phyloP scores from a whole-genome alignment of 2,329 filamentous ascomycete genomes.

The Cercospora brassicicola region DNA sequence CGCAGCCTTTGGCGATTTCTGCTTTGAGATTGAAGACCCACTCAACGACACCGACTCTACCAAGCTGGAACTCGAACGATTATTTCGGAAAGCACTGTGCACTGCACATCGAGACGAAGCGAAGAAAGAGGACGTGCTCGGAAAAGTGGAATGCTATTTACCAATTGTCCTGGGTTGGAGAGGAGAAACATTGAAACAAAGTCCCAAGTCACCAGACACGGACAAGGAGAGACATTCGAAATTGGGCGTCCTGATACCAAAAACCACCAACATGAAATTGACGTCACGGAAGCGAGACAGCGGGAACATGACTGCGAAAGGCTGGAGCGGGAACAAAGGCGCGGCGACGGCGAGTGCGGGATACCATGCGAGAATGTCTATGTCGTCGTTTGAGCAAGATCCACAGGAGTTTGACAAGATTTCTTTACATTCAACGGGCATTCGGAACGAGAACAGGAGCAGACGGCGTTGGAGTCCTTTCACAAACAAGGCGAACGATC shows the following conservation, averaged over 20 bases:
- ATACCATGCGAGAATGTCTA: constrained; percentile 12
- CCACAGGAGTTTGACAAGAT: constrained; percentile 4
- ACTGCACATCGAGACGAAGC: background rate
- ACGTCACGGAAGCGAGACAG: constrained; percentile 7
- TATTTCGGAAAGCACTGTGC: constrained; percentile 9
- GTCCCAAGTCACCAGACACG: background rate
- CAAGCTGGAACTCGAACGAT: background rate
- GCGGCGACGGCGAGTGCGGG: background rate
- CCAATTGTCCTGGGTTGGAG: constrained; percentile 4
- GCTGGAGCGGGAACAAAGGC: background rate
- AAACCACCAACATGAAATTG: background rate
- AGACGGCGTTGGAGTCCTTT: background rate
- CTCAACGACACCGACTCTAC: constrained; percentile 2
- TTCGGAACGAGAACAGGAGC: constrained; percentile 8
- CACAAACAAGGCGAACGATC: background rate
- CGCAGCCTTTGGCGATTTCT: constrained; percentile 5
- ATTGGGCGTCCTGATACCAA: constrained; percentile 3
- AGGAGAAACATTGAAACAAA: background rate
- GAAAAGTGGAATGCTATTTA: constrained; percentile 5
- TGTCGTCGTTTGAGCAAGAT: constrained; percentile 3
- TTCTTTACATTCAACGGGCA: constrained; percentile 6
- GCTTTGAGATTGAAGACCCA: constrained; percentile 6
- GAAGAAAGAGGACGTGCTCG: background rate
- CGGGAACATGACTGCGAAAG: background rate
- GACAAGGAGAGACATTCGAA: constrained; percentile 9